phyloP scores from a whole-genome alignment of 2,329 filamentous ascomycete species.

The Beauveria rudraprayagi region DNA sequence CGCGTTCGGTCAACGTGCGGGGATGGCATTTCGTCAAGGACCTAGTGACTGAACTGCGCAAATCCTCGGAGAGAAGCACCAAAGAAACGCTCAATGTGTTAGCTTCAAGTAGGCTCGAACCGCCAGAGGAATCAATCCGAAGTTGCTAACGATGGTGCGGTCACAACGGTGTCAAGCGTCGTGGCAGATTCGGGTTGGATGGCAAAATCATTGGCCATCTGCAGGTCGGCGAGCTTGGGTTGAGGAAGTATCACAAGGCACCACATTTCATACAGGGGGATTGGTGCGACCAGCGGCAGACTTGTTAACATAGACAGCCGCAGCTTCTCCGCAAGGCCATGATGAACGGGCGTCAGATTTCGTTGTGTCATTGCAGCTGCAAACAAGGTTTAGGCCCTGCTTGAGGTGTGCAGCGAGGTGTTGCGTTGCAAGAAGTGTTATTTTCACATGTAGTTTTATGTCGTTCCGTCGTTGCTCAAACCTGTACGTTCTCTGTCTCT shows the following conservation, averaged over 20 bases:
- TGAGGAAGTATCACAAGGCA: background rate
- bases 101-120: too few relatives aligned
- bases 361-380: background rate
- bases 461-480: background rate
- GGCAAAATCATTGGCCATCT: background rate
- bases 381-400: background rate
- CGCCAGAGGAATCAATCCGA: too few relatives aligned
- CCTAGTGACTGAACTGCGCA: too few relatives aligned
- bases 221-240: background rate
- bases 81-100: too few relatives aligned
- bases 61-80: too few relatives aligned
- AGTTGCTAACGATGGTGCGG: too few relatives aligned
- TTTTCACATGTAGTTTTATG: background rate
- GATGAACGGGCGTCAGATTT: background rate
- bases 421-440: background rate
- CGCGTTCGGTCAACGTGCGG: too few relatives aligned
- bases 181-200: too few relatives aligned
- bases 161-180: too few relatives aligned
- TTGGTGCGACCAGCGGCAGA: background rate
- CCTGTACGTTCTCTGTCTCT: conserved; percentile 1
- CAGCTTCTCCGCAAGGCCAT: background rate
- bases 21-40: too few relatives aligned
- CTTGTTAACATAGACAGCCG: background rate
- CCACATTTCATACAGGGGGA: background rate
- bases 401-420: background rate